Evolutionary conservation across 345 rosid genomes (phyloP), one percentile per base, ranked within the genome.

Genomic region (Corchorus capsularis): DNA sequence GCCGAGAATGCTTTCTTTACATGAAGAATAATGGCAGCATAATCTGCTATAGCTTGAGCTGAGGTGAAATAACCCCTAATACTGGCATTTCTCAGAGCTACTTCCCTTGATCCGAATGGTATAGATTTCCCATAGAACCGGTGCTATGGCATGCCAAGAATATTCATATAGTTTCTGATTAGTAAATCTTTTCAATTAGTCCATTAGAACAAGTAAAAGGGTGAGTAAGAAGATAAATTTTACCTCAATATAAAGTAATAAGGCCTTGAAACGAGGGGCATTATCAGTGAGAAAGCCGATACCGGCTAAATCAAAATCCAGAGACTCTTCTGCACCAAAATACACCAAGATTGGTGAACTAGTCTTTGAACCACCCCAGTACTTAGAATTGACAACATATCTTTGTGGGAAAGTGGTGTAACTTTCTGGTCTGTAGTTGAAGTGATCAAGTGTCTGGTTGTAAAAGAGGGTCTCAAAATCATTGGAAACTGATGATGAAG

Each of bases 381-480:
- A 8, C 70, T 79, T 87, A 67, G 81, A 83, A 75, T 85, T 80
- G 2, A 88, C 78, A 0, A 80, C 65, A 5, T 84, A 88, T 81
- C 85, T 84, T 64, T 90, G 90, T 79, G 65, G 82, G 66, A 90
- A 90, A 12, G 84, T 79, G 13, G 81, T 74, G 76, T 84, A 88
- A 75, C 94, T 88, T 53, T 90, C 80, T 0, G 90, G 88, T 63
- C 76, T 80, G 67, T 77, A 90, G 56, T 78, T 84, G 81, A 90
- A 88, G 67, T 90, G 94, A 70, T 90, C 92, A 1, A 90, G 86
- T 41, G 75, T 86, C 53, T 88, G 92, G 3, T 57, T 72, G 77
- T 59, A 84, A 53, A 75, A 81, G 22, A 69, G 76, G 3, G 88
- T 81, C 27, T 80, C 0, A 54, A 79, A 74, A 52, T 79, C 85